Conservation (phyloP, 148 eudicot species). For the Selenicereus undatus region DNA sequence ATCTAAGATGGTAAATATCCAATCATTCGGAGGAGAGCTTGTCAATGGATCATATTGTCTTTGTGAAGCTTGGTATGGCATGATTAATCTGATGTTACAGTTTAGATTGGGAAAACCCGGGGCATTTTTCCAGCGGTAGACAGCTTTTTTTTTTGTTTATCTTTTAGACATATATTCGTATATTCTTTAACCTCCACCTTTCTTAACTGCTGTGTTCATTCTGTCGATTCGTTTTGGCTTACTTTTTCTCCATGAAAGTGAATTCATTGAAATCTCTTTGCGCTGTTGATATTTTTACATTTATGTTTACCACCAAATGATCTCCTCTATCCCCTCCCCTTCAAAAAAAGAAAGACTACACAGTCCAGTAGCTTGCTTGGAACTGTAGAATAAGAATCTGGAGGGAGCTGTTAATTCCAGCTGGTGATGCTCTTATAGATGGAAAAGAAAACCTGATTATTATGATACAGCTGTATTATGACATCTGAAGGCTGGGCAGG, state of each 20-base stretch:
- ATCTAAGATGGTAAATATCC: constrained; percentile 16
- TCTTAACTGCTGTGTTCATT: constrained; percentile 14
- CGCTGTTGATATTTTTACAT: not conserved
- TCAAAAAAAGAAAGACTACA: not conserved
- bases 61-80: not conserved
- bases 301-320: not conserved
- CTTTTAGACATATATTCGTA: constrained; percentile 23
- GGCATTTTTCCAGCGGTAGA: constrained; percentile 13
- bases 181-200: constrained; percentile 25
- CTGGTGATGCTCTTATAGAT: not conserved
- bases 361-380: not conserved
- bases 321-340: not conserved
- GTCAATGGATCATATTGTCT: not conserved
- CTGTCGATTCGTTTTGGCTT: not conserved
- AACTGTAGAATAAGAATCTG: constrained; percentile 3
- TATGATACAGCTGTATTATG: constrained; percentile 19
- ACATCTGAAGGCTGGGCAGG: not conserved
- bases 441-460: not conserved
- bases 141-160: constrained; percentile 10
- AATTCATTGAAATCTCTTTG: constrained; percentile 22
- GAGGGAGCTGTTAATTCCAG: not conserved
- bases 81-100: constrained; percentile 6
- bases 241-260: constrained; percentile 10
- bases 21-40: not conserved
- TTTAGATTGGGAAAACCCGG: constrained; percentile 19